phyloP scores from a whole-genome alignment of 768 basidiomycete genomes.

The Candolleomyces eurysporus region DNA sequence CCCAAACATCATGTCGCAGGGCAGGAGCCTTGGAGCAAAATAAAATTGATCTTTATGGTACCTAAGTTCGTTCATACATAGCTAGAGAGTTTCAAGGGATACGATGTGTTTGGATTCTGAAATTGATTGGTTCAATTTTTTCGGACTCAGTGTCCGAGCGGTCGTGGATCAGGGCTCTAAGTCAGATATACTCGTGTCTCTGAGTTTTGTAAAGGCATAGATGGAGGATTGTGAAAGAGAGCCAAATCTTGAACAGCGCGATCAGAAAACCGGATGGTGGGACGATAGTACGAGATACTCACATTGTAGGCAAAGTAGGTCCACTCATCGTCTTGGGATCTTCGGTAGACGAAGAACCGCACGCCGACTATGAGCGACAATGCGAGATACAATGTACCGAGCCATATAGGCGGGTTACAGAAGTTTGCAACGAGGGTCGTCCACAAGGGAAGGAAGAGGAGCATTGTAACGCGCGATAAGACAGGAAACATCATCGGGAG shows the following conservation, averaged over 20 bases:
- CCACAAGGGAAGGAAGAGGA: constrained; percentile 15
- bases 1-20: too few species aligned
- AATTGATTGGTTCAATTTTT: too few species aligned
- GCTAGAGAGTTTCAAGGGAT: too few species aligned
- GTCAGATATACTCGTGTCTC: not conserved
- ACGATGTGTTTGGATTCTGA: too few species aligned
- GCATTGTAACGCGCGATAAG: constrained; percentile 25
- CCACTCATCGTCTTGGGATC: constrained; percentile 4
- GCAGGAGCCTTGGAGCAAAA: too few species aligned
- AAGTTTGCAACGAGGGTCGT: constrained; percentile 7
- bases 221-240: constrained; percentile 1
- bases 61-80: too few species aligned
- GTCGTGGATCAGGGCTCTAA: too few species aligned
- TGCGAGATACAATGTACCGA: not conserved
- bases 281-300: constrained; percentile 2
- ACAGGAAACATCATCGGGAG: constrained; percentile 44
- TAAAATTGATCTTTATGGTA: too few species aligned
- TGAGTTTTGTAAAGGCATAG: constrained; percentile 1
- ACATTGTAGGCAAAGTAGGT: constrained; percentile 20
- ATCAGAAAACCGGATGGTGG: too few species aligned
- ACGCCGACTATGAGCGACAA: constrained; percentile 13
- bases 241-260: not conserved
- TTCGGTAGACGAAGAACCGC: constrained; percentile 11
- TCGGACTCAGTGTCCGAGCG: too few species aligned
- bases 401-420: not conserved